Base-by-base conservation (phyloP, 1,284 basidiomycete species). In the Ganoderma sp. region DNA sequence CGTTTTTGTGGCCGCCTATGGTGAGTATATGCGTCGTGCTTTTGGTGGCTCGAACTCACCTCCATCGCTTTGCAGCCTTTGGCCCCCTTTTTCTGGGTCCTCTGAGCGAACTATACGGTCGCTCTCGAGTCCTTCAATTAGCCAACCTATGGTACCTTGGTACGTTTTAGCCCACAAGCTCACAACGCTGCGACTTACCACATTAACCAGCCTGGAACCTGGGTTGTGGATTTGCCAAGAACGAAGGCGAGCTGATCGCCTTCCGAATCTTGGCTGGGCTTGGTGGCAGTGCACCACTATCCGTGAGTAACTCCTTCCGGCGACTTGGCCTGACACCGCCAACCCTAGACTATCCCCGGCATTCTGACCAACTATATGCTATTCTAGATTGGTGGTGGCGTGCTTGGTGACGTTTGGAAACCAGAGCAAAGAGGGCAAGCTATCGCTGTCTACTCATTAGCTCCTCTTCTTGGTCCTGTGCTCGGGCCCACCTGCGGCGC, bases 1-100 rank as follows among this genome's bases (percentile, higher is more conserved):
- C 0, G 82, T 93, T 0, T 94, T 93, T 73, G 82, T 93, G 0
- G 81, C 92, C 39, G 90, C 86, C 19, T 91, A 87, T 73, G 88
- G 90, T 88, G 64, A 67, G 63, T 50, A 19, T 8, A 54, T 73
- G 25, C 52, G 19, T 45, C 34, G 4, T 50, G 19, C 60, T 58
- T 61, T 12, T 8, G 15, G 14, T 34, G 42, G 1, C 15, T 45
- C 19, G 58, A n/a, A 14, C 62, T 3, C 64, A 22, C n/a, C 22
- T 14, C 4, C 5, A 25, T 12, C 37, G 37, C 41, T 19, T 17
- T 14, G 19, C 25, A 83, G 84, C 84, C 0, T 76, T 87, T 56
- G 88, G 87, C 0, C 87, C 88, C 0, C 75, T 89, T 5, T 74
- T 88, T 22, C 81, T 88, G 12, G 87, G 82, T 0, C 89, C 89